A percentile compares a stretch with the other conserved stretches of the same genome.
Conservation (phyloP, 345 rosid species). For the Heritiera fomes region DNA sequence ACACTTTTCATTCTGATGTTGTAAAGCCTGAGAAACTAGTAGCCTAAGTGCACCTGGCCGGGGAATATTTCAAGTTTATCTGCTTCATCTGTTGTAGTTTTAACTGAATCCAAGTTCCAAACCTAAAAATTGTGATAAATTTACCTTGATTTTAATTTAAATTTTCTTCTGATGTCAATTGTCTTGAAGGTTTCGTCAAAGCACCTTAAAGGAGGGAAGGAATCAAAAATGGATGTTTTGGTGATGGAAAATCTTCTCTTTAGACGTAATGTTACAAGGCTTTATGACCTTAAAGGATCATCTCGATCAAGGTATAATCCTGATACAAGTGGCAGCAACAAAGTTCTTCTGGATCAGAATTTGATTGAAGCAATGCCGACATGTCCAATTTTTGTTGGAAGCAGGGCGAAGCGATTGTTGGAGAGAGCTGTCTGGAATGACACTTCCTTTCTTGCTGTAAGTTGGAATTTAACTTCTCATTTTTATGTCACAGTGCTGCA, state of each 20-base stretch:
- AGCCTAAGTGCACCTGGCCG: not conserved
- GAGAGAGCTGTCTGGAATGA: slow-evolving; percentile 99
- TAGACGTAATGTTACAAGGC: slow-evolving; percentile 66
- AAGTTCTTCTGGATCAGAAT: slow-evolving; percentile 92
- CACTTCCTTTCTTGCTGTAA: slow-evolving; percentile 92
- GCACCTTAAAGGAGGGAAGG: slow-evolving; percentile 87
- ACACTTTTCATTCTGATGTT: not conserved
- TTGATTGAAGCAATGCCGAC: slow-evolving; percentile 97
- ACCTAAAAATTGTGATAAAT: not conserved
- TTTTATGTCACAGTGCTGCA: not conserved
- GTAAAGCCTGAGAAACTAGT: not conserved
- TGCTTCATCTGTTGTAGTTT: not conserved
- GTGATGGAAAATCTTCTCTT: slow-evolving; percentile 98
- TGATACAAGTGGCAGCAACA: slow-evolving; percentile 81
- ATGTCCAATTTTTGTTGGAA: slow-evolving; percentile 92
- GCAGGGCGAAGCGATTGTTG: slow-evolving; percentile 80
- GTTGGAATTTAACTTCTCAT: slow-evolving; percentile 28
- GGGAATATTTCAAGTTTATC: not conserved
- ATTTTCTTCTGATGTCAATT: slow-evolving; percentile 27
- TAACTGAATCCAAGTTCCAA: slow-evolving; percentile 2
- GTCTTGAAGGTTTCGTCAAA: slow-evolving; percentile 72
- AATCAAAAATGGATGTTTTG: slow-evolving; percentile 85
- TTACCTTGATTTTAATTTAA: not conserved
- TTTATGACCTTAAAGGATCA: slow-evolving; percentile 96
- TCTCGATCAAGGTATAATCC: slow-evolving; percentile 90